These are phyloP conservation scores for Xylaria hypoxylon DNA, from an alignment of 2,329 filamentous ascomycete genomes.

Conservation along the genomic window DNA sequence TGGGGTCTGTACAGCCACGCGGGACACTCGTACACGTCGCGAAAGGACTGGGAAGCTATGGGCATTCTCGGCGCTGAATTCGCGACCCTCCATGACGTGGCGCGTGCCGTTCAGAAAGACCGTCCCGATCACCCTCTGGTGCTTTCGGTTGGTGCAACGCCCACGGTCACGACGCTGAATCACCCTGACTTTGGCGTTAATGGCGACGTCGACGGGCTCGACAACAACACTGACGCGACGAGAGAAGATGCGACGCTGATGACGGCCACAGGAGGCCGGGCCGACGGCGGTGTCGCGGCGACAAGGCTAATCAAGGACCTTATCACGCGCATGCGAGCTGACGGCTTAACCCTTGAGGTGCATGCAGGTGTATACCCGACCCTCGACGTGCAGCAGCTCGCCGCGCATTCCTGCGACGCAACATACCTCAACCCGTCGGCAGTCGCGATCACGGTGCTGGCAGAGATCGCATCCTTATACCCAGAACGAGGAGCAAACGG, in stretches of 20 bases:
- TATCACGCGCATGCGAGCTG: conserved; percentile 54
- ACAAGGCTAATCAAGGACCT: conserved; percentile 55
- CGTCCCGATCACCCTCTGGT: conserved; percentile 54
- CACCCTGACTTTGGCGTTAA: conserved; percentile 56
- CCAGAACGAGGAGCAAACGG: conserved; percentile 62
- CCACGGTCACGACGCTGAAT: conserved; percentile 75
- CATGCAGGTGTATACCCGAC: conserved; percentile 82
- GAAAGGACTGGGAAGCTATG: conserved; percentile 67
- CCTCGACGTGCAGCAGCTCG: conserved; percentile 82
- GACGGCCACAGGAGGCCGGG: conserved; percentile 38
- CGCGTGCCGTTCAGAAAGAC: conserved; percentile 51
- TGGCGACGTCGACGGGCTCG: background rate
- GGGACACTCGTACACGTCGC: conserved; percentile 75
- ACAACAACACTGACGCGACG: conserved; percentile 42
- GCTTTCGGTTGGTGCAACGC: conserved; percentile 81
- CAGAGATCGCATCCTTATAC: conserved; percentile 78
- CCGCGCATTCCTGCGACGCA: conserved; percentile 69
- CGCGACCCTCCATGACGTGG: conserved; percentile 61
- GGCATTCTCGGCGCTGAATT: conserved; percentile 63
- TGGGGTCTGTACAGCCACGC: conserved; percentile 79
- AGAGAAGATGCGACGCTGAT: conserved; percentile 39
- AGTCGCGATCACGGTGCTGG: conserved; percentile 75
- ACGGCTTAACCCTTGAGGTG: conserved; percentile 68
- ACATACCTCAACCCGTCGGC: conserved; percentile 62
- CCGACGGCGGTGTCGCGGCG: conserved; percentile 16